Evolutionary conservation across 768 basidiomycete genomes (phyloP).

Genomic region (Auriscalpium orientale): DNA sequence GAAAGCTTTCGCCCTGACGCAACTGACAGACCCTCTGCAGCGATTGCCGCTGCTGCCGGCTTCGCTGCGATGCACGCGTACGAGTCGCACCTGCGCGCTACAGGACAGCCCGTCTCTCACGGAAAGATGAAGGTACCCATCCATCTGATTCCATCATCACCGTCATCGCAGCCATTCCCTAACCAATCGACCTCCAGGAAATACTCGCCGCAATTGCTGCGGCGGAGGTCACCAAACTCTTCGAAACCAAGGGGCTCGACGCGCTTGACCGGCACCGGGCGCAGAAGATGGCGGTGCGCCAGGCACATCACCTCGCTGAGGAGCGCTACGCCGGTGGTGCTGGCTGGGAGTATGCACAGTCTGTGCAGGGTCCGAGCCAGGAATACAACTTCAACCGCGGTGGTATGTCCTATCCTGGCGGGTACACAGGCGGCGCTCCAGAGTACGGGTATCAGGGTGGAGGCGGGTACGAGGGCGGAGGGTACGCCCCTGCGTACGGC

Average conservation of each 20-base stretch:
- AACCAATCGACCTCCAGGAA: constrained; percentile 16
- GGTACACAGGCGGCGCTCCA: constrained; percentile 1
- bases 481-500: not conserved
- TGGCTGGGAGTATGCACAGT: constrained; percentile 14
- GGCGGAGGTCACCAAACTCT: constrained; percentile 31
- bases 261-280: constrained; percentile 16
- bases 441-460: not conserved
- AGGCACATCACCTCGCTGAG: constrained; percentile 16
- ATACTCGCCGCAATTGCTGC: constrained; percentile 29
- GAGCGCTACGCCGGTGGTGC: constrained; percentile 13
- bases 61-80: constrained; percentile 33
- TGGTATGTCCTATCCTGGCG: constrained; percentile 8
- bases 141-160: not conserved
- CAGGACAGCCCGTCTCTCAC: constrained; percentile 24
- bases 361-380: constrained; percentile 6
- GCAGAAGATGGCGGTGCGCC: constrained; percentile 15
- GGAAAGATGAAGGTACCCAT: constrained; percentile 19
- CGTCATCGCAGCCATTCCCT: not conserved
- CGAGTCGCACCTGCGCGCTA: constrained; percentile 25
- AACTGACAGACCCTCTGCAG: not conserved
- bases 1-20: too few species aligned
- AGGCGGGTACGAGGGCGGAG: not conserved
- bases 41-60: constrained; percentile 25
- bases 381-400: constrained; percentile 11
- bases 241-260: constrained; percentile 30